Base-by-base conservation (phyloP, 352 stramenopile species). In the Phytopythium oedochilum region DNA sequence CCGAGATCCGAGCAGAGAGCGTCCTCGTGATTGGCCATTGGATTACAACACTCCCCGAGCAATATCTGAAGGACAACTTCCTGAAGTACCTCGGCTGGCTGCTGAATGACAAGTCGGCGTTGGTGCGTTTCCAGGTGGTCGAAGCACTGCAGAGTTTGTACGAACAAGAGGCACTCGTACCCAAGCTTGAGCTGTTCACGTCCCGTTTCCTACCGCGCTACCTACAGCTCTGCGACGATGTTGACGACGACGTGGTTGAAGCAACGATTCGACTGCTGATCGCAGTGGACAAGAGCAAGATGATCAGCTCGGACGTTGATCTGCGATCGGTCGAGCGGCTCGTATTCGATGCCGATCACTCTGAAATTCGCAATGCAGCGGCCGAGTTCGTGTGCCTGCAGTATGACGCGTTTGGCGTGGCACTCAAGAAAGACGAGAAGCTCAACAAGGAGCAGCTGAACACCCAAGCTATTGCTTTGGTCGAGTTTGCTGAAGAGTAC, bases 61-160 rank as follows among this genome's bases (percentile, higher is more conserved):
- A 97, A 0, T 98, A 97, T 53, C 64, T 98, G 32, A 92, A 92
- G 46, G 87, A 97, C 59, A 97, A 94, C 57, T 97, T 96, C 58
- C 65, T 98, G 50, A 98, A 98, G 66, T 98, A 98, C 66, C 82
- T 98, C 50, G 95, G 92, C 6, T 98, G 95, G 95, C 88, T 98
- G 59, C 57, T 98, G 42, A 95, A 88, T 56, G 93, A 98, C 73
- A 97, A 97, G 64, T 72, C 85, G 44, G 70, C 73, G 1, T 36
- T 56, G 14, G 96, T 98, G 34, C 91, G 96, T 15, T 52, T 88
- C 18, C 75, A 83, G 5, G 88, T 95, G 20, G 60, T 98, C 6
- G 60, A 84, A 23, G 87, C 88, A n/a, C 70, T 98, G 11, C 73
- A 78, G 14, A 60, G 67, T 15, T 71, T 97, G 14, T 98, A 98